Evolutionary conservation across 306 rosid genomes (phyloP).

Genomic region (Pterocarpus macrocarpus): DNA sequence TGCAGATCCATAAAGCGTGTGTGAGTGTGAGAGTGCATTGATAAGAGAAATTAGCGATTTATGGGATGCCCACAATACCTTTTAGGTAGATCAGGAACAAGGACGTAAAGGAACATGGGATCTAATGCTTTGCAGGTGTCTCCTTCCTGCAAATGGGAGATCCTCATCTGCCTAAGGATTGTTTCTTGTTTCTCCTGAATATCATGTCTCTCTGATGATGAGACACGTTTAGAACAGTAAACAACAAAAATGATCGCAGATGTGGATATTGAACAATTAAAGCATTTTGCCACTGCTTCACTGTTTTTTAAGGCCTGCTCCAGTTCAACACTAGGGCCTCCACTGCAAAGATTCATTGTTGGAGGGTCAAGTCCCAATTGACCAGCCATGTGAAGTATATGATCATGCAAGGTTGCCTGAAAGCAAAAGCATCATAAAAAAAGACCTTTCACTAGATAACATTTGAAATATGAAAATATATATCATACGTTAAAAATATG

Average conservation of each 20-base stretch:
- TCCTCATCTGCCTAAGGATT: constrained; percentile 65
- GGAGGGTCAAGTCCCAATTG: constrained; percentile 96
- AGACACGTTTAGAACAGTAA: constrained; percentile 73
- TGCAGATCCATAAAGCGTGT: constrained; percentile 27
- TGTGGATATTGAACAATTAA: constrained; percentile 77
- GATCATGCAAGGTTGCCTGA: constrained; percentile 90
- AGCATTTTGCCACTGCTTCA: constrained; percentile 91
- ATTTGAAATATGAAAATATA: constrained; percentile 31
- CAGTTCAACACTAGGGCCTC: constrained; percentile 73
- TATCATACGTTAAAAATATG: constrained; percentile 12
- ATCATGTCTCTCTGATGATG: constrained; percentile 56
- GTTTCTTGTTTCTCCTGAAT: constrained; percentile 67
- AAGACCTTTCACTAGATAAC: background rate
- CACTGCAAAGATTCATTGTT: constrained; percentile 81
- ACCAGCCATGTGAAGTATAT: constrained; percentile 98
- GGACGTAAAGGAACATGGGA: constrained; percentile 75
- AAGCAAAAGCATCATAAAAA: constrained; percentile 43
- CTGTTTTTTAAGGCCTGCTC: constrained; percentile 86
- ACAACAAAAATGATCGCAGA: constrained; percentile 69
- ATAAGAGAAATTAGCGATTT: constrained; percentile 8
- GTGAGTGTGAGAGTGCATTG: background rate
- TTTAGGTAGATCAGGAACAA: constrained; percentile 88
- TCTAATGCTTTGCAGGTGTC: constrained; percentile 51
- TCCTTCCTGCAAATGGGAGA: constrained; percentile 49
- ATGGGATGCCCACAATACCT: constrained; percentile 57